Evolutionary conservation across 495 filamentous ascomycete species (phyloP).

Genomic region (Penicilliopsis zonata): DNA sequence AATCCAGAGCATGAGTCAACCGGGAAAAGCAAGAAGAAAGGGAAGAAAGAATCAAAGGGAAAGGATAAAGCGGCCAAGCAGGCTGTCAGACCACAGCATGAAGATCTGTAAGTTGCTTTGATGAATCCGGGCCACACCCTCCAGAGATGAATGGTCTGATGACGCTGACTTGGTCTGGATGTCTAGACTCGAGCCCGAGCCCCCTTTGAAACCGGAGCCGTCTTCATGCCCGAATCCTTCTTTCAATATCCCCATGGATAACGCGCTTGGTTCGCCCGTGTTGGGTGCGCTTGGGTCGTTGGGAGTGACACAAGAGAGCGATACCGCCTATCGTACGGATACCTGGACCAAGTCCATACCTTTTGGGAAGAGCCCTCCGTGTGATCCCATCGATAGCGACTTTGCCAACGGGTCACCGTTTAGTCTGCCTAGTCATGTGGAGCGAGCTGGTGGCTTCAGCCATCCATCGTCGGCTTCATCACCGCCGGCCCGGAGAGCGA

Average conservation of each 20-base stretch:
- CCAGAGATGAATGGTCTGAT: no score
- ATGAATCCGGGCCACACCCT: not conserved
- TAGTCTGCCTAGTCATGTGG: conserved; percentile 24
- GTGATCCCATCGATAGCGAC: conserved; percentile 29
- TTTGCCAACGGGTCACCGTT: conserved; percentile 32
- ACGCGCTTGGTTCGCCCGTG: conserved; percentile 27
- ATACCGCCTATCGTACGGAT: conserved; percentile 27
- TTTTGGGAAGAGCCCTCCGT: conserved; percentile 37
- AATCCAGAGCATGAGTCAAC: conserved; percentile 28
- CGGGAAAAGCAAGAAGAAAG: conserved; percentile 37
- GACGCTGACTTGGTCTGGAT: no score
- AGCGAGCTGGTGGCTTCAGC: conserved; percentile 34
- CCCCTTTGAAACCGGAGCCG: conserved; percentile 20
- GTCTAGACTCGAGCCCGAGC: conserved; percentile 17
- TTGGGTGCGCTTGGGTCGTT: conserved; percentile 30
- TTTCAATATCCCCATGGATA: conserved; percentile 14
- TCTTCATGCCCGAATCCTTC: conserved; percentile 22
- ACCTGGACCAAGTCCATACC: conserved; percentile 39
- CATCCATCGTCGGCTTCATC: conserved; percentile 39
- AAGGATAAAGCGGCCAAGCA: conserved; percentile 28
- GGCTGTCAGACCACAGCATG: conserved; percentile 20
- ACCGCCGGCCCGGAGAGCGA: conserved; percentile 25
- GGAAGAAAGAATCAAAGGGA: conserved; percentile 23
- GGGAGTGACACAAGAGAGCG: conserved; percentile 17
- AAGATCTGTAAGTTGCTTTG: conserved; percentile 24